Evolutionary conservation across 1,284 basidiomycete genomes (phyloP), one percentile per base, ranked within the genome.

Genomic region (Puccinia novopanici): DNA sequence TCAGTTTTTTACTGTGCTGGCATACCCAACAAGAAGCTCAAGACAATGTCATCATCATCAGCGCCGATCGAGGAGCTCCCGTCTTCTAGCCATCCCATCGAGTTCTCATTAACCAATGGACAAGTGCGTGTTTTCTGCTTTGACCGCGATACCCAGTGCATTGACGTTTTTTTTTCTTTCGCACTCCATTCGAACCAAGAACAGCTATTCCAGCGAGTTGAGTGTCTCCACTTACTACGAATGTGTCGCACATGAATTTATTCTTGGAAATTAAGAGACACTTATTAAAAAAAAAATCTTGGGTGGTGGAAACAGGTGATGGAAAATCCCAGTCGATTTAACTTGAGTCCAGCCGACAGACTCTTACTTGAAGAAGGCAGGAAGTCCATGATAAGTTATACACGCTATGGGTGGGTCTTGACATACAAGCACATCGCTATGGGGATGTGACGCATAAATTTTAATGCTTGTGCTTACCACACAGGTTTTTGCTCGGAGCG

Each of bases 381-480:
- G n/a, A 27, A 70, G 68, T 55, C 65, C 0, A 68, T 78, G 76
- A 70, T 78, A 50, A 52, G 19, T 30, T 52, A 68, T 12, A 71
- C 76, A 27, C 61, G 76, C 9, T 67, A 37, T 55, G 76, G 76
- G 76, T 78, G 22, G 52, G 34, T 37, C 27, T 61, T 48, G n/a
- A n/a, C n/a, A n/a, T n/a, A n/a, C 52, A 54, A 22, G 17, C 2
- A 13, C 45, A 13, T 48, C 8, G 8, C 45, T 15, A 45, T 15
- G 42, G 67, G 13, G 68, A 73, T 52, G 52, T 70, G 24, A 79
- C 80, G 10, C 83, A 82, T n/a, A 37, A 82, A 81, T 0, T 34
- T 34, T 34, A 2, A 2, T 24, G 9, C 12, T 34, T 34, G 2
- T 24, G 9, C 12, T 24, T 8, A 5, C 3, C 42, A 27, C 1